Evolutionary conservation across 768 basidiomycete genomes (phyloP), one percentile per base, ranked within the genome.

Genomic region (Lentinula detonsa): DNA sequence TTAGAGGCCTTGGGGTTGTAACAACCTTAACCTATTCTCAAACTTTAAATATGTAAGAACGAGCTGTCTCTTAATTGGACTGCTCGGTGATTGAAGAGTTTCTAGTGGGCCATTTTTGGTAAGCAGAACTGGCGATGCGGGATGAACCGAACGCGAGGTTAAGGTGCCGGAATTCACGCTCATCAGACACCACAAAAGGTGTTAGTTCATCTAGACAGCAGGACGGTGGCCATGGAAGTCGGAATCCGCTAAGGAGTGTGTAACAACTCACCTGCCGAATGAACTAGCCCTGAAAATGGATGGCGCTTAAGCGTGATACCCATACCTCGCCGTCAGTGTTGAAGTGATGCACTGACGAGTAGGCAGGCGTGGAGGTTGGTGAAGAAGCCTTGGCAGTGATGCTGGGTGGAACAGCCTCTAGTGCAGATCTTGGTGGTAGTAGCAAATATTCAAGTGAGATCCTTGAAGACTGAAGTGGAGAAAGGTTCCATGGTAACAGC

Each of bases 241-340:
- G 81, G 83, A 87, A 87, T 75, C 86, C 84, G 84, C 86, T 87
- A 87, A 87, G 86, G 85, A 87, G 85, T 87, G 85, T 87, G 85
- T 86, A 86, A 87, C 85, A 87, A 88, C 86, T 88, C 85, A 88
- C 86, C 87, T 87, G 87, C 87, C 84, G 85, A 90, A 90, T 86
- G 83, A 87, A 88, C 86, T 88, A 86, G 86, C 87, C 87, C 85
- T 88, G 84, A 88, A 88, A 88, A 88, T 88, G 86, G 87, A 88
- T 88, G 87, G 87, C 86, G 86, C 87, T 89, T 81, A 87, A 88
- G 85, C 81, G 83, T 86, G 81, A 82, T 84, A 87, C 87, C 87
- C 85, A 88, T 84, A 88, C 87, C 84, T 85, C 85, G 78, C 87
- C 85, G 81, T 86, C 81, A 80, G 82, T 76, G 83, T 85, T 83